phyloP scores from a whole-genome alignment of 2,329 filamentous ascomycete species.

The Scedosporium dehoogii region DNA sequence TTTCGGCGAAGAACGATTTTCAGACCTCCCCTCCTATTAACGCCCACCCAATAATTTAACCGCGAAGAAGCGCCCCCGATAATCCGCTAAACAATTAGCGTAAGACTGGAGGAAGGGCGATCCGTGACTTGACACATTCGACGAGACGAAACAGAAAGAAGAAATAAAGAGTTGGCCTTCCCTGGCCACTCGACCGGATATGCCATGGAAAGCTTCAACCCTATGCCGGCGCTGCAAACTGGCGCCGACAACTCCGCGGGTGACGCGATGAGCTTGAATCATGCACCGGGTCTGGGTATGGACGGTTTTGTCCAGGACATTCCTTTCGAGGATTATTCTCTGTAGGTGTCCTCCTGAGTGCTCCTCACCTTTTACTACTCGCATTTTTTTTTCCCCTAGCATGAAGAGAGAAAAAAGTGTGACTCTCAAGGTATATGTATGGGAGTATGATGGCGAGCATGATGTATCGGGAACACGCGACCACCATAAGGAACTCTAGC shows the following conservation, averaged over 20 bases:
- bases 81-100: background rate
- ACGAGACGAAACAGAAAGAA: background rate
- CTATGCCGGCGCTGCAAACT: slow-evolving; percentile 40
- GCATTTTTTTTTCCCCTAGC: background rate
- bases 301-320: slow-evolving; percentile 43
- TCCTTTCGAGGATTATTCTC: slow-evolving; percentile 44
- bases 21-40: background rate
- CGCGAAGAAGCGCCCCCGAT: background rate
- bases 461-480: background rate
- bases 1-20: background rate
- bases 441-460: no score
- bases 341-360: slow-evolving; percentile 29
- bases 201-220: slow-evolving; percentile 51
- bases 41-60: background rate
- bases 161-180: background rate
- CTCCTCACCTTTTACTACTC: slow-evolving; percentile 4
- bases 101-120: background rate
- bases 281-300: slow-evolving; percentile 30
- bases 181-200: slow-evolving; percentile 14
- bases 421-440: no score
- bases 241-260: slow-evolving; percentile 30
- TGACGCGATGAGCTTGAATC: slow-evolving; percentile 37
- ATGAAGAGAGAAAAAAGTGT: background rate
- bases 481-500: slow-evolving; percentile 8
- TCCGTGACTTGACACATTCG: background rate